phyloP scores from a whole-genome alignment of 2,329 filamentous ascomycete species.

The Ceratocystis ficicola region DNA sequence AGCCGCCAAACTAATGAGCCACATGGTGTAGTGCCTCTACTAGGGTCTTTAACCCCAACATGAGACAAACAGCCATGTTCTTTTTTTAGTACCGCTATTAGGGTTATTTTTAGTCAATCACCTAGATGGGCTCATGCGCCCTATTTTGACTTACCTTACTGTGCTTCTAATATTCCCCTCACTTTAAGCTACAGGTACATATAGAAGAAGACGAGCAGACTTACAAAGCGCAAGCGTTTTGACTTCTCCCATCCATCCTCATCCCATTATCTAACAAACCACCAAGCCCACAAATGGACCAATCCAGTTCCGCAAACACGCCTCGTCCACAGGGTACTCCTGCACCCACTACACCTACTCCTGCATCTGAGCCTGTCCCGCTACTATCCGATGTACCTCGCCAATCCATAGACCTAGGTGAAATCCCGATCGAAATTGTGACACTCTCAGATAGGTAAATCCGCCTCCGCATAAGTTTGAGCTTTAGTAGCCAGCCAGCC shows the following conservation, averaged over 20 bases:
- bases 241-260: not conserved
- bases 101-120: constrained; percentile 5
- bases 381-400: constrained; percentile 37
- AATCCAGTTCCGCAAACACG: not conserved
- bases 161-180: constrained; percentile 2
- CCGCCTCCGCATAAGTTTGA: constrained; percentile 4
- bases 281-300: not conserved
- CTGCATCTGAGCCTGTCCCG: not conserved
- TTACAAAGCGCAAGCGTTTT: not conserved
- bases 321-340: not conserved
- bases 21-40: too few species aligned
- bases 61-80: not conserved
- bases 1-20: too few species aligned
- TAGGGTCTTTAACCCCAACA: too few species aligned
- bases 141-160: not conserved
- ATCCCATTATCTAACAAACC: not conserved
- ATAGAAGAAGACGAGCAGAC: not conserved
- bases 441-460: constrained; percentile 72
- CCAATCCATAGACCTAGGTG: constrained; percentile 62
- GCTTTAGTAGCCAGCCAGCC: not conserved
- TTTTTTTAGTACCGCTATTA: not conserved
- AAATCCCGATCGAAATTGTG: constrained; percentile 86
- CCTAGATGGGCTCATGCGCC: not conserved
- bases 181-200: not conserved
- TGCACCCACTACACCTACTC: not conserved